Base-by-base conservation (phyloP, 345 rosid genomes). In the Microthlaspi erraticum region DNA sequence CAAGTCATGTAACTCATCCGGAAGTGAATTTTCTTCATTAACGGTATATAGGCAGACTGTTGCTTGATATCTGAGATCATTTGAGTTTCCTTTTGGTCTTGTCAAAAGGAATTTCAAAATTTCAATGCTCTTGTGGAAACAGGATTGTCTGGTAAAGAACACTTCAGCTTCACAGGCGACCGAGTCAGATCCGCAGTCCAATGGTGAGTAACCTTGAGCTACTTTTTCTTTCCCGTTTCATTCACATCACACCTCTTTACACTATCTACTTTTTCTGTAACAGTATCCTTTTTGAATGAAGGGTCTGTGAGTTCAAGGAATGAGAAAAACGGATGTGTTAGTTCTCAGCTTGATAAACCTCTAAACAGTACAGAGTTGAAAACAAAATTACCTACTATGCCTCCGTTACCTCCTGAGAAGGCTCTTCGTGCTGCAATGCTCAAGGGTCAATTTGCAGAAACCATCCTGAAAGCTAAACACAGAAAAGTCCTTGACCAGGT, bases 341-440 rank as follows among this genome's bases (percentile, higher is more conserved):
- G 81, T 64, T 79, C 92, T 44, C 76, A 82, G 72, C 80, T 57
- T 70, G 73, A 55, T 38, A 72, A 62, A 72, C 76, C 78, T 61
- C 42, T 75, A 10, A 59, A 74, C 2, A 85, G 80, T 71, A 66
- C 77, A 93, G 97, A 71, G 31, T 83, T 81, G 83, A 63, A 54
- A 70, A 42, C 76, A 33, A 31, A 84, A 34, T 44, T 63, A 66
- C 74, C 79, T 61, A 84, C 75, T 50, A 73, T 77, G 37, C 92
- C 68, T 8, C 89, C 75, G 48, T 60, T 90, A 70, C 88, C 97
- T 18, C 90, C 98, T 5, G 71, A 80, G 49, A 93, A 84, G 75
- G 96, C 91, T 67, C 85, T 90, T 10, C 93, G 97, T 33, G 96
- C 89, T 78, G 98, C 92, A 45, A 83, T 82, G 42, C 66, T 93